Base-by-base conservation (phyloP, 768 basidiomycete species). In the Phaeolepiota aurea region DNA sequence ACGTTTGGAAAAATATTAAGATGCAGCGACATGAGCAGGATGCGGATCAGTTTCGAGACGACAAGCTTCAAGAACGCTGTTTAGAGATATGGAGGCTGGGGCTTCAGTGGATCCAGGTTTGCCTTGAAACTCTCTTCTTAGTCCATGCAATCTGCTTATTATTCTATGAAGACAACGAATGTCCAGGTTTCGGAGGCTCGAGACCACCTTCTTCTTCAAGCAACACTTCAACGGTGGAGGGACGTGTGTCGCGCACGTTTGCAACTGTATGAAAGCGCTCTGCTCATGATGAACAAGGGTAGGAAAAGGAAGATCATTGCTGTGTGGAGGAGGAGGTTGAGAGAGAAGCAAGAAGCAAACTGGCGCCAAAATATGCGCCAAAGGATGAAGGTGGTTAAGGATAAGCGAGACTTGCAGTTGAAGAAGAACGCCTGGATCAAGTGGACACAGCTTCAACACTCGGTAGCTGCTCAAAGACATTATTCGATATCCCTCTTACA, bases 11-110 rank as follows among this genome's bases (percentile, higher is more conserved):
- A 48, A 85, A 79, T 46, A 78, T 87, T 22, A 70, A 73, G 52
- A 74, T 82, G 68, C 69, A 74, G 34, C 74, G 76, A 49, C 77
- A 86, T 47, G 81, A 88, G 52, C 65, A 72, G 48, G 72, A 77
- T 20, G 89, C 89, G 14, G 84, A 80, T 55, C 65, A 66, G 41
- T 88, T 81, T 56, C 68, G 80, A 32, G 63, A 75, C 20, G 74
- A 79, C 38, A 70, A 68, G 38, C 60, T 90, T 42, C 38, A 87
- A 19, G 78, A 80, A 50, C 76, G 76, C 12, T 88, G 77, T 51
- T 85, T 79, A 77, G 74, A 79, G 36, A 73, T 81, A 44, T 92
- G 89, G 89, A 67, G 64, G 34, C 74, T 77, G 51, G 78, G 79
- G 2, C 74, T 73, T 49, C 59, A 73, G 33, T 89, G 88, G 87